A percentile compares a stretch with the other conserved stretches of the same genome.
Evolutionary conservation across 495 filamentous ascomycete genomes (phyloP).

Genomic region (Penicillium flavigenum): DNA sequence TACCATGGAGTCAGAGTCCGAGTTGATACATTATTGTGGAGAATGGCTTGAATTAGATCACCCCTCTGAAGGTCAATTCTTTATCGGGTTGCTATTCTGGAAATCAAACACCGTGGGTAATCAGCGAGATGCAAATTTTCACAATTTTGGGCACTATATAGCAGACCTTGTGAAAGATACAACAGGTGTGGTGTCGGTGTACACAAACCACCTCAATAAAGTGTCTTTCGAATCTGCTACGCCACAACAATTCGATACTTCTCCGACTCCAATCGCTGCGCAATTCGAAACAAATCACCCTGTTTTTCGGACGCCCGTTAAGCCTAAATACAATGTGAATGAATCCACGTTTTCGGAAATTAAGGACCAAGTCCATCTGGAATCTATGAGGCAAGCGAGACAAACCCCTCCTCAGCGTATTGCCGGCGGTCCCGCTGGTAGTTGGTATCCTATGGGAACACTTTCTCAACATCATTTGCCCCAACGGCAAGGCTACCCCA

Average conservation of each 20-base stretch:
- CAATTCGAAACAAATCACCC: no score
- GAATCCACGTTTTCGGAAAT: background rate
- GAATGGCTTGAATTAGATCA: conserved; percentile 13
- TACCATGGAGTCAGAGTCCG: background rate
- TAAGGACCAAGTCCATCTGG: background rate
- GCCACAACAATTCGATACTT: no score
- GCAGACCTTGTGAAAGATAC: no score
- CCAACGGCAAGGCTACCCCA: background rate
- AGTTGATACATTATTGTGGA: conserved; percentile 7
- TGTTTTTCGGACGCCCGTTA: no score
- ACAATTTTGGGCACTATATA: no score
- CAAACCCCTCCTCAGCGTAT: background rate
- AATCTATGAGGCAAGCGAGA: conserved; percentile 2
- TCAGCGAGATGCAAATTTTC: no score
- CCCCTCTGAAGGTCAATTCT: conserved; percentile 7
- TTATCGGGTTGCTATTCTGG: conserved; percentile 18
- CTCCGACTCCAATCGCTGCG: no score
- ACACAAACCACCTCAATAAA: no score
- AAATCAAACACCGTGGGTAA: conserved; percentile 3
- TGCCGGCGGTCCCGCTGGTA: background rate
- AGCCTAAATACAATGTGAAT: background rate
- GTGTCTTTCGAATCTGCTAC: no score
- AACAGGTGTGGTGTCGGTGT: no score
- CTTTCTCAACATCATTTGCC: background rate
- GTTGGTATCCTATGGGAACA: background rate